Percentiles rank a stretch among this genome's conserved stretches.
phyloP scores from a whole-genome alignment of 1,284 basidiomycete genomes.

The Ceratobasidium theobromae region DNA sequence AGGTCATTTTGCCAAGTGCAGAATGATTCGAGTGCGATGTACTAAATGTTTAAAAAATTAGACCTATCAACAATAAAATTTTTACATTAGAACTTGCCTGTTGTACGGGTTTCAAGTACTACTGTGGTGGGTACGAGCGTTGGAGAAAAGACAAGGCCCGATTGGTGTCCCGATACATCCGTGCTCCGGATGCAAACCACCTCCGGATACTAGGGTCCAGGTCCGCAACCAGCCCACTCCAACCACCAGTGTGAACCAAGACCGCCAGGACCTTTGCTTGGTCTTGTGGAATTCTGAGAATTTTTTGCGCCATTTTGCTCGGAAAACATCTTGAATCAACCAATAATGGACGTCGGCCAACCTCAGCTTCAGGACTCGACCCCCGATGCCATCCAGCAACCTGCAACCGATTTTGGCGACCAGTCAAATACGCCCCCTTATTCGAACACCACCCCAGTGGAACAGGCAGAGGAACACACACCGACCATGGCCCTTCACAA shows the following conservation, averaged over 20 bases:
- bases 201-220: neutral
- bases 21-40: constrained; percentile 1
- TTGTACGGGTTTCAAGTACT: neutral
- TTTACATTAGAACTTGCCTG: neutral
- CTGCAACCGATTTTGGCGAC: neutral
- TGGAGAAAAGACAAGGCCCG: constrained; percentile 23
- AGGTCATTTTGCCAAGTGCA: constrained; percentile 56
- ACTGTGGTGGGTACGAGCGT: constrained; percentile 10
- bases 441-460: neutral
- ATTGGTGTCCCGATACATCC: constrained; percentile 5
- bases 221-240: neutral
- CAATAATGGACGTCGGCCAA: constrained; percentile 2
- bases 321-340: neutral
- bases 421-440: neutral
- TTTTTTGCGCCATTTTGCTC: neutral
- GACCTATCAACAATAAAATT: neutral
- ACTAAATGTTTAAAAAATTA: no score
- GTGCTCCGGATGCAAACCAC: constrained; percentile 9
- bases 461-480: neutral
- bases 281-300: neutral
- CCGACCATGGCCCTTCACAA: neutral
- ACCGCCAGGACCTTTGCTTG: no score
- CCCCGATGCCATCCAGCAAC: neutral
- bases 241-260: no score
- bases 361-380: neutral